Base-by-base conservation (phyloP, 2,329 filamentous ascomycete species). In the Phaeophleospora eucalypticola region DNA sequence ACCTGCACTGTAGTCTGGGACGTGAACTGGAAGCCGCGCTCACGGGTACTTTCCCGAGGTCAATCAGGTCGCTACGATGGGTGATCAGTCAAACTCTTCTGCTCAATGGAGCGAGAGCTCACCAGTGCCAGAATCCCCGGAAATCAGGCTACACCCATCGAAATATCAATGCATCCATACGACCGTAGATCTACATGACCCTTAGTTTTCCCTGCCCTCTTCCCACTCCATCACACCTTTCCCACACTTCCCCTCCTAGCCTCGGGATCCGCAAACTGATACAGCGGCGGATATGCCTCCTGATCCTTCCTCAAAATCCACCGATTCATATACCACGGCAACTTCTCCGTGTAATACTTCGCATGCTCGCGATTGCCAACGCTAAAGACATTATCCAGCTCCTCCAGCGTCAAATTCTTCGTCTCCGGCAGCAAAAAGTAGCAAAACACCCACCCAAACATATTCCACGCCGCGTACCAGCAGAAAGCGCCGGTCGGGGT, bases 381-480 rank as follows among this genome's bases (percentile, higher is more conserved):
- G 44, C 47, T 58, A 43, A 61, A 61, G 34, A 87, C 74, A 15
- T 83, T 72, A 56, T 87, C 83, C 77, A 80, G 74, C 57, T 80
- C 76, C 53, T 79, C 75, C 0, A 78, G 66, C 0, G 72, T 75
- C 18, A 76, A 55, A 7, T 72, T 62, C 59, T 78, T 79, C 0
- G 76, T 80, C 59, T 79, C 76, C 0, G 57, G 54, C 2, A 58
- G 43, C 10, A 54, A 36, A 41, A 58, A 58, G 43, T 59, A 61
- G 27, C 46, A 52, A 43, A 54, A 57, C 14, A 57, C 45, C 49
- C 48, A 57, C 24, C 54, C 55, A 41, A 59, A 56, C 2, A 58
- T 15, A 38, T 58, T 58, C 75, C 75, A 79, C 1, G 65, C 71
- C 0, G 75, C 77, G 57, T 80, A 80, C 71, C 74, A 80, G 14